Base-by-base conservation (phyloP, 306 rosid species). In the Vachellia collinsii region DNA sequence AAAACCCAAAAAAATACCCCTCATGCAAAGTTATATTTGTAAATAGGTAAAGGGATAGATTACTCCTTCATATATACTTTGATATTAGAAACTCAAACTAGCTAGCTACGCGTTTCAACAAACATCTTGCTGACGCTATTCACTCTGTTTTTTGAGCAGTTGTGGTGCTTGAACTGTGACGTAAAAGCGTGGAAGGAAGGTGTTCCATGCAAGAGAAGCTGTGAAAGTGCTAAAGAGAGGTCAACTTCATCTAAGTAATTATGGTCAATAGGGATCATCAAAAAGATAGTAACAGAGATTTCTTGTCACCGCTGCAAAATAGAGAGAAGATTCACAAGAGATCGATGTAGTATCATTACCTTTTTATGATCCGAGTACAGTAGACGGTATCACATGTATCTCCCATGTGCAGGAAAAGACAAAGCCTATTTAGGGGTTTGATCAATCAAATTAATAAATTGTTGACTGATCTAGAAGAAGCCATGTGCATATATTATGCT, bases 101-200 rank as follows among this genome's bases (percentile, higher is more conserved):
- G 8, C 9, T 11, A 7, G 9, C 44, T 66, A 22, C 16, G 69
- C 23, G 3, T 41, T 44, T 61, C 16, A 43, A 46, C 25, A 74
- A 74, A 50, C 20, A 3, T 69, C 61, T 63, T 78, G 79, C 83
- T 79, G 72, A 91, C 23, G 39, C 47, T 53, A 44, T 75, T 56
- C 41, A 43, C 29, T 62, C 67, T 61, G 22, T 78, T 41, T 62
- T 19, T 66, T 80, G 64, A 25, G 75, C 94, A 95, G 99, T 92
- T 89, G 98, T 93, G 90, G 99, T 95, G 84, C 89, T 95, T 65
- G 99, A 95, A 83, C 90, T 95, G 46, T 94, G 90, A 94, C 83
- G 74, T 0, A 72, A 13, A 67, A 64, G 79, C n/a, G 5, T 11
- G 14, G 54, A 44, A 22, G 58, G 74, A 70, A 47, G 82, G 82